Conservation (phyloP, 1,284 basidiomycete genomes). For the Fomitopsis palustris region DNA sequence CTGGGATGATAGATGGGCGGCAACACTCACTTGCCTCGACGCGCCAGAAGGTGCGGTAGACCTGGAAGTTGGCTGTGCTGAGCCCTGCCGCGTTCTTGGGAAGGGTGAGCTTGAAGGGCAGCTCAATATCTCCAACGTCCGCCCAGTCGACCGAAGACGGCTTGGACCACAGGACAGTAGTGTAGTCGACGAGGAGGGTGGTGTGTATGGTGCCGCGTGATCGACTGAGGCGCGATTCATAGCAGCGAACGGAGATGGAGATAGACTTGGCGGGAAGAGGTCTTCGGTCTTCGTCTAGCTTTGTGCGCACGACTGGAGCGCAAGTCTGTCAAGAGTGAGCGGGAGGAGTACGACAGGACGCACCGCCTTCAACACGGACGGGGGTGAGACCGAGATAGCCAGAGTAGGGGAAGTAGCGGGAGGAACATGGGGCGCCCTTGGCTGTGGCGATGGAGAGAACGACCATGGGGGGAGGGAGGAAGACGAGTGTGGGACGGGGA, state of each 20-base stretch:
- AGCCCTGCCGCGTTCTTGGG: slow-evolving; percentile 62
- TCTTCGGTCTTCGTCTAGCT: slow-evolving; percentile 67
- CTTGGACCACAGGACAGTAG: slow-evolving; percentile 65
- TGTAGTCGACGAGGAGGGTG: slow-evolving; percentile 64
- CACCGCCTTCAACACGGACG: slow-evolving; percentile 72
- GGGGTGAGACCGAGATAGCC: slow-evolving; percentile 81
- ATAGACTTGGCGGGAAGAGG: slow-evolving; percentile 60
- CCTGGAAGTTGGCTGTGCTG: slow-evolving; percentile 69
- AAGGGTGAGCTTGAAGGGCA: slow-evolving; percentile 66
- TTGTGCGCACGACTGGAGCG: slow-evolving; percentile 58
- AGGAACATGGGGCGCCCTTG: slow-evolving; percentile 58
- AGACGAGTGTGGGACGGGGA: slow-evolving; percentile 26
- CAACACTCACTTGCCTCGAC: slow-evolving; percentile 69
- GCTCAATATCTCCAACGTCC: slow-evolving; percentile 59
- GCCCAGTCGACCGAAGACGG: slow-evolving; percentile 51
- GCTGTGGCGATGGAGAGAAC: slow-evolving; percentile 57
- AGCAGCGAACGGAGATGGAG: slow-evolving; percentile 69
- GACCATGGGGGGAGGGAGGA: slow-evolving; percentile 46
- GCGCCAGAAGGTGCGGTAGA: slow-evolving; percentile 77
- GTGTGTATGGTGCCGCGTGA: slow-evolving; percentile 48
- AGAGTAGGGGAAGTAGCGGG: slow-evolving; percentile 68
- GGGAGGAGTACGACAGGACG: slow-evolving; percentile 25
- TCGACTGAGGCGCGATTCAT: slow-evolving; percentile 67
- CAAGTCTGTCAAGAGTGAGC: slow-evolving; percentile 11
- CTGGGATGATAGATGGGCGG: slow-evolving; percentile 18